Percentiles rank a stretch among this genome's conserved stretches.
Conservation (phyloP, 352 stramenopile species). For the Aphanomyces invadans region DNA sequence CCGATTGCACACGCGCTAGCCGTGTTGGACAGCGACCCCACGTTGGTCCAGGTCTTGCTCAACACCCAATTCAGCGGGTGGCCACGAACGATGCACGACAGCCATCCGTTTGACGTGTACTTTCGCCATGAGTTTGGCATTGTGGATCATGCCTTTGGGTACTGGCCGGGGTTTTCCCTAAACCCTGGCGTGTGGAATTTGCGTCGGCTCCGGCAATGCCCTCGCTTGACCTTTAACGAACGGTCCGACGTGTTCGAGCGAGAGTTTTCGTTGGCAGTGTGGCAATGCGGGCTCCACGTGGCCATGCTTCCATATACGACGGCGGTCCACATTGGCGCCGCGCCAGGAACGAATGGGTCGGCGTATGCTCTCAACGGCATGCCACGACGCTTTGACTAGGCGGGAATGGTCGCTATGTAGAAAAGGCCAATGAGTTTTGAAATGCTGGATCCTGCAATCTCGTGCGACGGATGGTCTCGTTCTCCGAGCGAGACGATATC, state of each 20-base stretch:
- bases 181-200: slow-evolving; percentile 53
- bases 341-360: slow-evolving; percentile 30
- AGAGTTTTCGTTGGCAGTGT: slow-evolving; percentile 30
- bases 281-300: slow-evolving; percentile 30
- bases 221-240: slow-evolving; percentile 27
- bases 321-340: slow-evolving; percentile 31
- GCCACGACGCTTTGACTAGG: slow-evolving; percentile 32
- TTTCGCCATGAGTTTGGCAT: slow-evolving; percentile 46
- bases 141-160: slow-evolving; percentile 37
- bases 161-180: slow-evolving; percentile 59
- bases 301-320: slow-evolving; percentile 25
- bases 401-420: too few species aligned
- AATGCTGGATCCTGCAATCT: too few species aligned
- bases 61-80: slow-evolving; percentile 44
- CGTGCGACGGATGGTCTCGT: too few species aligned
- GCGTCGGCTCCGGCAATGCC: background rate
- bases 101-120: slow-evolving; percentile 27
- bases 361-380: slow-evolving; percentile 43
- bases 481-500: too few species aligned
- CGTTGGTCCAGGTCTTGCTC: slow-evolving; percentile 37
- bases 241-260: slow-evolving; percentile 35
- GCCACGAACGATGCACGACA: background rate
- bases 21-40: slow-evolving; percentile 14
- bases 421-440: too few species aligned
- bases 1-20: slow-evolving; percentile 22